Percentiles rank a stretch among this genome's conserved stretches.
These are phyloP conservation scores for Calvatia gigantea DNA, from an alignment of 768 basidiomycete species.

Conservation along the genomic window DNA sequence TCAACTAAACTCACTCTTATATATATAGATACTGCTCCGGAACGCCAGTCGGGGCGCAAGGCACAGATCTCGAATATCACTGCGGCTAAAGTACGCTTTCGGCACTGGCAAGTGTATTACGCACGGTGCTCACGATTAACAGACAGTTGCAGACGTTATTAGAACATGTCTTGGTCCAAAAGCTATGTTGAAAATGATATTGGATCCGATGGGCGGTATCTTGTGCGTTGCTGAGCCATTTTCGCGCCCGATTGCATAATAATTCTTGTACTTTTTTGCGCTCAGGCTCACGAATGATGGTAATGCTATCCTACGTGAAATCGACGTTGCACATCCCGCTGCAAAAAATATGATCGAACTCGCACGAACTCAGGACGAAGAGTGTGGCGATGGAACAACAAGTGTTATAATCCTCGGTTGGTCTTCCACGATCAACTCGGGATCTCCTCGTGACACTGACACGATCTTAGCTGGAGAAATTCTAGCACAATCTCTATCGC, in stretches of 20 bases:
- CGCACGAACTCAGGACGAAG: slow-evolving; percentile 96
- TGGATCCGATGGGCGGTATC: slow-evolving; percentile 99
- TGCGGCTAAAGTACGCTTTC: slow-evolving; percentile 80
- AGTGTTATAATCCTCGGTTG: slow-evolving; percentile 96
- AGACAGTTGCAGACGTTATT: slow-evolving; percentile 99
- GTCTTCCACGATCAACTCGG: slow-evolving; percentile 15
- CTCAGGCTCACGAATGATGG: slow-evolving; percentile 89
- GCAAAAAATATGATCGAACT: slow-evolving; percentile 99
- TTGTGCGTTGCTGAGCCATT: slow-evolving; percentile 49
- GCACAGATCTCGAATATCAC: slow-evolving; percentile 97
- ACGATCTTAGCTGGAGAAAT: slow-evolving; percentile 77
- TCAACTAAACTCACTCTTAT: neutral
- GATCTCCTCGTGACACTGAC: neutral
- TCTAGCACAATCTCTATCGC: slow-evolving; percentile 88
- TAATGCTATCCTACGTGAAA: slow-evolving; percentile 97
- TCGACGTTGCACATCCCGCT: slow-evolving; percentile 97
- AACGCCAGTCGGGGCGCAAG: slow-evolving; percentile 91
- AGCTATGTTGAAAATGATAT: slow-evolving; percentile 99
- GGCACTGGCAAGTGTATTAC: neutral
- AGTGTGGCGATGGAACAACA: slow-evolving; percentile 98
- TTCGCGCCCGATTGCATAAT: slow-evolving; percentile 1
- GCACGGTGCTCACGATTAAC: slow-evolving; percentile 9
- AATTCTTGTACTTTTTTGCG: neutral
- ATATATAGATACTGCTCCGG: slow-evolving; percentile 82
- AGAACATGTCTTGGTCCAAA: slow-evolving; percentile 96